These are phyloP conservation scores for Hansenula sp. DNA, from an alignment of 1,139 yeast genomes.

Conservation along the genomic window DNA sequence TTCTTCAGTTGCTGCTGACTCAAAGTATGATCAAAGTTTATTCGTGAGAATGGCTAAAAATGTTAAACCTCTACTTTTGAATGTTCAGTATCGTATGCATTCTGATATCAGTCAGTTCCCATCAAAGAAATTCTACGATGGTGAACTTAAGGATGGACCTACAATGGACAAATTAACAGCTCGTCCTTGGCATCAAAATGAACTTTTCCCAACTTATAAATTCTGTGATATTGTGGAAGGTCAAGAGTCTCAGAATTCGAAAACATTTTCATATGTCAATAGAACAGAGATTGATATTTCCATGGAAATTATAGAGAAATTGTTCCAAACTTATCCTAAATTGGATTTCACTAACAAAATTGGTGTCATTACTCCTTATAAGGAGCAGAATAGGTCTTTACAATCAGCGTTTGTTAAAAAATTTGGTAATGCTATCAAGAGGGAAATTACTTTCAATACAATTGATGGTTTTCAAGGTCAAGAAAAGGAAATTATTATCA, in stretches of 20 bases:
- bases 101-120: constrained; percentile 88
- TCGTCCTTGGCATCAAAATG: constrained; percentile 71
- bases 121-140: constrained; percentile 73
- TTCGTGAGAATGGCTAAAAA: constrained; percentile 90
- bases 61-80: constrained; percentile 59
- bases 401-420: constrained; percentile 49
- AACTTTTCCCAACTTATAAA: constrained; percentile 63
- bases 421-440: constrained; percentile 60
- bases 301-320: constrained; percentile 56
- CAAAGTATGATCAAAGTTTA: constrained; percentile 83
- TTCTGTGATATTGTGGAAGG: constrained; percentile 72
- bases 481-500: constrained; percentile 87
- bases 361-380: constrained; percentile 93
- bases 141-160: constrained; percentile 71
- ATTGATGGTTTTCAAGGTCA: constrained; percentile 99
- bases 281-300: constrained; percentile 68
- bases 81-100: constrained; percentile 99
- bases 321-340: constrained; percentile 47
- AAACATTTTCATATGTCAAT: constrained; percentile 70
- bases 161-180: constrained; percentile 54
- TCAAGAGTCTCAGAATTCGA: constrained; percentile 56
- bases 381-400: constrained; percentile 70
- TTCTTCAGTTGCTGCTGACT: constrained; percentile 79
- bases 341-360: constrained; percentile 63
- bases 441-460: constrained; percentile 83